A percentile compares a stretch with the other conserved stretches of the same genome.
These are phyloP conservation scores for Hypoxylon sp. DNA, from an alignment of 2,329 filamentous ascomycete genomes.

Conservation along the genomic window DNA sequence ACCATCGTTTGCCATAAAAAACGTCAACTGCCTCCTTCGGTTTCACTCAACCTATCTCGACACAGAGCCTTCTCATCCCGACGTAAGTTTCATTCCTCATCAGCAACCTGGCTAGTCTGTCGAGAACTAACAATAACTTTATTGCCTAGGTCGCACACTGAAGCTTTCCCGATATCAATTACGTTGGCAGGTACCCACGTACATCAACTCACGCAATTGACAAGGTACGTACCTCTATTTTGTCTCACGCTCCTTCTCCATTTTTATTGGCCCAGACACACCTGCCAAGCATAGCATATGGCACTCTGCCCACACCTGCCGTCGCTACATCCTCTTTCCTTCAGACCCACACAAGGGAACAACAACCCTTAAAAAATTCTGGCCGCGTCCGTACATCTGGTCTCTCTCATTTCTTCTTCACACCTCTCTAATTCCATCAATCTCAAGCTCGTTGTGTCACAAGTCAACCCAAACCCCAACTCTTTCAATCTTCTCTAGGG, in stretches of 20 bases:
- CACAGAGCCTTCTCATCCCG: neutral
- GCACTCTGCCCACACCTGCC: slow-evolving; percentile 50
- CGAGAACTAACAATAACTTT: slow-evolving; percentile 25
- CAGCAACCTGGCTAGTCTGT: neutral
- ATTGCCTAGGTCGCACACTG: slow-evolving; percentile 20
- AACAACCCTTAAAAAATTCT: slow-evolving; percentile 57
- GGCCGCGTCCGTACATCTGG: slow-evolving; percentile 53
- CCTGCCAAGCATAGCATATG: slow-evolving; percentile 38
- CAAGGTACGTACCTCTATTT: slow-evolving; percentile 34
- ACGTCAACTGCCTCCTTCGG: slow-evolving; percentile 3
- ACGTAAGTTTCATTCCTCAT: slow-evolving; percentile 4
- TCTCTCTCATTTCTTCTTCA: slow-evolving; percentile 54
- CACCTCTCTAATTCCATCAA: slow-evolving; percentile 61
- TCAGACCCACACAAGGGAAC: slow-evolving; percentile 52
- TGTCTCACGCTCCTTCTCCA: slow-evolving; percentile 7
- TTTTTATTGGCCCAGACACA: slow-evolving; percentile 44
- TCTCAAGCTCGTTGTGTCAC: slow-evolving; percentile 57
- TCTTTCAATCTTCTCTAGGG: slow-evolving; percentile 76
- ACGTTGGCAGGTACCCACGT: slow-evolving; percentile 16
- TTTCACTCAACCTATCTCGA: neutral
- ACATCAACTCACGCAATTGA: slow-evolving; percentile 18
- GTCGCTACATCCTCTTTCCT: slow-evolving; percentile 45
- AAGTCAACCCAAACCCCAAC: slow-evolving; percentile 56
- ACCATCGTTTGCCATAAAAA: slow-evolving; percentile 1
- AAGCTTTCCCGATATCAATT: slow-evolving; percentile 13